Evolutionary conservation across 2,329 filamentous ascomycete species (phyloP), one percentile per base, ranked within the genome.

Genomic region (Chrysoporthe austroafricana): DNA sequence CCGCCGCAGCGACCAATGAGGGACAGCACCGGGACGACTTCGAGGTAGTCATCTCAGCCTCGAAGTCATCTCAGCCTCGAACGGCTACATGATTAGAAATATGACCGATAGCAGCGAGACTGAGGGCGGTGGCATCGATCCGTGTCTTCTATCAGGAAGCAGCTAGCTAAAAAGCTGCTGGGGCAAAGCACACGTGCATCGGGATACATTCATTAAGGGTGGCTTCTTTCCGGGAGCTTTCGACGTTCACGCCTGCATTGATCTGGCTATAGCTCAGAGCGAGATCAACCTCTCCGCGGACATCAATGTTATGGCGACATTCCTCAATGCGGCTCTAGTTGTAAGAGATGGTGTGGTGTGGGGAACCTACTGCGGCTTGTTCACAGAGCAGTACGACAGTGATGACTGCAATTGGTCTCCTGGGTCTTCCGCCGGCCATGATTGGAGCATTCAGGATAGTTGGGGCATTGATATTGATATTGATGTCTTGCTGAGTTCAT

Each of bases 401-500:
- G 36, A 43, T 14, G 57, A 44, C 18, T 60, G 57, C 14, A 60
- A n/a, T 26, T 60, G 39, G 57, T 42, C 57, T 39, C 57, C 57
- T 26, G 18, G 18, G 8, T 44, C 39, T n/a, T 44, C 57, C 14
- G 36, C 3, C 13, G 57, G 39, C 1, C 16, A 60, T 44, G 36
- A 60, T 5, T 60, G 39, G 57, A 44, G n/a, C 26, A n/a, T 60
- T 16, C 57, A 60, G 57, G 57, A 60, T 60, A 60, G 57, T 16
- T 60, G 57, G 57, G 57, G 57, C 39, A 43, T 60, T 16, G 57
- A 60, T n/a, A 2, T 60, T 60, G 57, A 44, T 21, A n/a, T 60
- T 43, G 57, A n/a, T 5, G 39, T 44, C 11, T 26, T 60, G 3
- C 21, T 60, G 39, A 16, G 57, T 1, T 39, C 2, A 13, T 60